Percentiles rank a stretch among this genome's conserved stretches.
Evolutionary conservation across 2,329 filamentous ascomycete genomes (phyloP).

Genomic region (Colletotrichum lupini): DNA sequence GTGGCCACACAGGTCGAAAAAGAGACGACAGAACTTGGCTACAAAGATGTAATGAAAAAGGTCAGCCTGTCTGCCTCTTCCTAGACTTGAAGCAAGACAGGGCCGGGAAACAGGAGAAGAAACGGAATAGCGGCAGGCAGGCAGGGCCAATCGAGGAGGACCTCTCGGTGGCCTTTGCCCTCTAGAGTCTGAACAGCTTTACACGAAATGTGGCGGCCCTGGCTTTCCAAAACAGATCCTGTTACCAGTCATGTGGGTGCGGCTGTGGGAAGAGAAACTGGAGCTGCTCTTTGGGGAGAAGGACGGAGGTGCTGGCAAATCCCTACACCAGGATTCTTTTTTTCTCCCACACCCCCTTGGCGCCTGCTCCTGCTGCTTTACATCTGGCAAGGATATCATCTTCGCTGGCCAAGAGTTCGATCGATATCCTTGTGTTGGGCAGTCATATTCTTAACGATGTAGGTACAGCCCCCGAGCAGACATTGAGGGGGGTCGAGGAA

Average conservation of each 20-base stretch:
- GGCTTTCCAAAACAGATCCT: constrained; percentile 27
- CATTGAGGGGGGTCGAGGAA: not conserved
- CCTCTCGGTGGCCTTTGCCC: not conserved
- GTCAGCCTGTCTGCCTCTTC: not conserved
- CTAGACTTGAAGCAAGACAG: constrained; percentile 8
- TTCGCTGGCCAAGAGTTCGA: not conserved
- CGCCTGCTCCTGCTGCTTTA: not conserved
- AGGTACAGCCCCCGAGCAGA: not conserved
- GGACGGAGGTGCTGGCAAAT: not conserved
- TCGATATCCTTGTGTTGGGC: not conserved
- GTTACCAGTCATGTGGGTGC: constrained; percentile 14
- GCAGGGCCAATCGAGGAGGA: not conserved
- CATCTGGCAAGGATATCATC: constrained; percentile 10
- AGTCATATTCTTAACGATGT: not conserved
- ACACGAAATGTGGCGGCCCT: constrained; percentile 5
- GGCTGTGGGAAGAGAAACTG: constrained; percentile 13
- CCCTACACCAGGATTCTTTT: constrained; percentile 13
- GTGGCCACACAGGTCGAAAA: not conserved
- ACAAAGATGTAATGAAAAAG: not conserved
- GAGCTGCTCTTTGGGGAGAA: constrained; percentile 4
- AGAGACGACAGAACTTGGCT: not conserved
- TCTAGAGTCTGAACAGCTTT: not conserved
- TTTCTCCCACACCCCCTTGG: not conserved
- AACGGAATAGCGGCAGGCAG: constrained; percentile 7
- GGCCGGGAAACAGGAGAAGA: not conserved